Evolutionary conservation across 306 rosid genomes (phyloP), one percentile per base, ranked within the genome.

Genomic region (Sicyos edulis): DNA sequence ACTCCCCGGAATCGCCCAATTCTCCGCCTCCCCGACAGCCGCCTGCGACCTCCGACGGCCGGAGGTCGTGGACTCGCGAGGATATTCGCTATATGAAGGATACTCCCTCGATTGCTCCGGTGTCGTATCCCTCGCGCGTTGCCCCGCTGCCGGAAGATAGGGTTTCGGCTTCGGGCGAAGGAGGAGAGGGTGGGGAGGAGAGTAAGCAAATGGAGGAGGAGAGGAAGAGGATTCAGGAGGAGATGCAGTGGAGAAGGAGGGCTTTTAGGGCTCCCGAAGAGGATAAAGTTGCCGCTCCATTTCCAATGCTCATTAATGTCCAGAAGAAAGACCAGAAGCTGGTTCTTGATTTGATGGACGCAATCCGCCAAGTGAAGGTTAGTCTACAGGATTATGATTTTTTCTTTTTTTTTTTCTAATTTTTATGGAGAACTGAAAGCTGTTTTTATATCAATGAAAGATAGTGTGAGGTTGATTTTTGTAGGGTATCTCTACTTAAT

Each of bases 291-390:
- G 75, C 40, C 73, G 89, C 83, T 10, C 96, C 99, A 42, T 93
- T 87, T 76, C 99, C 99, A 1, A 59, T 79, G 57, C 73, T 86
- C 71, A 78, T 93, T 8, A 87, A 80, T 76, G 90, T 80, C n/a
- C 86, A 84, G 79, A 85, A 82, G 73, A 91, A 87, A 53, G 95
- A 87, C 76, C 88, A 79, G 77, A 87, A 87, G 6, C 75, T 86
- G n/a, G 32, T 87, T 8, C 80, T 82, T 80, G 97, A 93, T 80
- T 84, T 93, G 83, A 8, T 60, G 52, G 99, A 93, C 57, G 97
- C 92, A 22, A 85, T 93, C 78, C 93, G 95, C 53, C 85, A 75
- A 78, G 92, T 93, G 74, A 93, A 88, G 99, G 99, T 90, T 76
- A 65, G 86, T 74, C 65, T 58, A 60, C 20, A 21, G 13, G 58